Evolutionary conservation across 495 filamentous ascomycete species (phyloP), one percentile per base, ranked within the genome.

Genomic region (Pseudoneurospora amorphoporcata): DNA sequence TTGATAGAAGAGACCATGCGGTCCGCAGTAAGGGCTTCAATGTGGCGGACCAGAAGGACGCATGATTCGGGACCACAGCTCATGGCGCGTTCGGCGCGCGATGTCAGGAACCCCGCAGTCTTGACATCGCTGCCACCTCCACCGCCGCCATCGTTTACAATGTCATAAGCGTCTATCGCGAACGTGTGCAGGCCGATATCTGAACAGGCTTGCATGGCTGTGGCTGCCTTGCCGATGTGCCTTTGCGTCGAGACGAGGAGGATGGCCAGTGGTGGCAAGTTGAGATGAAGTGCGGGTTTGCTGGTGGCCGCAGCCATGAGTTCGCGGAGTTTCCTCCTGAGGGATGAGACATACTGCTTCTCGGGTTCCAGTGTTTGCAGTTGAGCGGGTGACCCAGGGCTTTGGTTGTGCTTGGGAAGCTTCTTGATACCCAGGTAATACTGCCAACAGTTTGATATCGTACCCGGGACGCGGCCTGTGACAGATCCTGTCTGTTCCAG

Each of bases 151-250:
- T 98, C 95, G 10, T 93, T 93, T 14, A 97, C 84, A 68, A 98
- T 93, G 75, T 99, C 96, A 79, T 96, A 97, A 0, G 93, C 92
- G 78, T 98, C 93, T 72, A 99, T 91, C 12, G 90, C 83, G 77
- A 98, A 98, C 2, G 89, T 91, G 79, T 99, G 95, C 4, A 98
- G 82, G 14, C 96, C 95, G 68, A 98, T 90, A 73, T 98, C 95
- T 0, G 90, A 86, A 77, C 92, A 94, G 4, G 94, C 93, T n/a
- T 87, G 87, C 1, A 83, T 85, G 0, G 93, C 93, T 8, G 94
- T 76, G 5, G 89, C 92, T 19, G 90, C 86, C 79, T 99, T 99
- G 35, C 95, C 95, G 75, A 98, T 97, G 68, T 91, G 90, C 61
- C 96, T 88, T 76, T 99, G 95, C 4, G 92, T 95, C 4, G 94